A percentile compares a stretch with the other conserved stretches of the same genome.
These are phyloP conservation scores for Moesziomyces sp. DNA, from an alignment of 1,284 basidiomycete genomes.

Conservation along the genomic window DNA sequence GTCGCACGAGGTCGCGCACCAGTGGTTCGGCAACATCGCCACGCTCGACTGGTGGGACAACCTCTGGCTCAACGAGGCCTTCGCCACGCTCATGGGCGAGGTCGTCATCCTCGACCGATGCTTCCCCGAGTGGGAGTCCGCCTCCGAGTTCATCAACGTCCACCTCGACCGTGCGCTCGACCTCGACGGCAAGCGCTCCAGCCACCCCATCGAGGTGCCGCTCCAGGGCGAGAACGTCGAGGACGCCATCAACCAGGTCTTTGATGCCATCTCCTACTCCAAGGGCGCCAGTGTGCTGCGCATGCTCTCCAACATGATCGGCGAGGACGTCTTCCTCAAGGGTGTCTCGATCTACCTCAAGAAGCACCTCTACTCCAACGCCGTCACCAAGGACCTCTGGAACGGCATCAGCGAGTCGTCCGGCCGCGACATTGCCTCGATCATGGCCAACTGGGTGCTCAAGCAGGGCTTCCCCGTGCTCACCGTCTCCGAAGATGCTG, in stretches of 20 bases:
- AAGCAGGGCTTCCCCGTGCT: slow-evolving; percentile 82
- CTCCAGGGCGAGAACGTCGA: slow-evolving; percentile 64
- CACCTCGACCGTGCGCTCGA: slow-evolving; percentile 75
- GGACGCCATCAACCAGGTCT: slow-evolving; percentile 65
- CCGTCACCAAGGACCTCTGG: slow-evolving; percentile 89
- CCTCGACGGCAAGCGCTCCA: slow-evolving; percentile 88
- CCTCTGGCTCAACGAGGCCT: slow-evolving; percentile 76
- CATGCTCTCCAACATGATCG: slow-evolving; percentile 84
- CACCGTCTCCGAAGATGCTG: slow-evolving; percentile 79
- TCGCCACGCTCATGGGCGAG: slow-evolving; percentile 86
- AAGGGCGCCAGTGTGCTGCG: slow-evolving; percentile 77
- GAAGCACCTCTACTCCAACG: slow-evolving; percentile 82
- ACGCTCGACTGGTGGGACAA: slow-evolving; percentile 91
- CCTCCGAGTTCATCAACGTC: slow-evolving; percentile 71
- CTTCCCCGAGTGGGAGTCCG: slow-evolving; percentile 72
- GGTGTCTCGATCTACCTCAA: slow-evolving; percentile 85
- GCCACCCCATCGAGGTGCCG: slow-evolving; percentile 93
- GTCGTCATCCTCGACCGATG: slow-evolving; percentile 81
- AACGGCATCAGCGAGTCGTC: slow-evolving; percentile 83
- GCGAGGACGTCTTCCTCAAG: slow-evolving; percentile 77
- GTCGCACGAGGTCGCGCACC: slow-evolving; percentile 76
- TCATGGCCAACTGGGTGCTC: slow-evolving; percentile 93
- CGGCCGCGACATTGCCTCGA: slow-evolving; percentile 78
- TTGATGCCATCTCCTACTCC: slow-evolving; percentile 69
- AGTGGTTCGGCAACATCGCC: slow-evolving; percentile 84